These are phyloP conservation scores for Lentinus brumalis DNA, from an alignment of 768 basidiomycete genomes.

Conservation along the genomic window DNA sequence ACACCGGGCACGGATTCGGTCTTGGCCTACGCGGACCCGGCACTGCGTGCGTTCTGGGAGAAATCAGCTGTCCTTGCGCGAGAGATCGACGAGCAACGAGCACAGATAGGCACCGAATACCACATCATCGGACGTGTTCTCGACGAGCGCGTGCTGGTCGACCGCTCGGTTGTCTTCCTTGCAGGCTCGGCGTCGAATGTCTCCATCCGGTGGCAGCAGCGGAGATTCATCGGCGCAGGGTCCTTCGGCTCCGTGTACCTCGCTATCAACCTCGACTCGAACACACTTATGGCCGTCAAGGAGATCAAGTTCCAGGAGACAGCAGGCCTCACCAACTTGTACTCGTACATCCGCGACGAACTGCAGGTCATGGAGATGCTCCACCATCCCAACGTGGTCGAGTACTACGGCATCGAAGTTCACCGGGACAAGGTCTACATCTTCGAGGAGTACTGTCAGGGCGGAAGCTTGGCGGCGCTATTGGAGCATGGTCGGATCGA, in stretches of 20 bases:
- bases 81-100: constrained; percentile 66
- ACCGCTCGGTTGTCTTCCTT: constrained; percentile 90
- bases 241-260: constrained; percentile 99
- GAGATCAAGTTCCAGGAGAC: constrained; percentile 97
- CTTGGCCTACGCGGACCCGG: constrained; percentile 57
- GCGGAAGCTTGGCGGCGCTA: constrained; percentile 86
- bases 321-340: constrained; percentile 82
- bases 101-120: constrained; percentile 63
- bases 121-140: constrained; percentile 87
- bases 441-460: constrained; percentile 98
- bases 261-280: constrained; percentile 94
- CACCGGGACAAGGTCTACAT: constrained; percentile 99
- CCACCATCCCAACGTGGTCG: constrained; percentile 95
- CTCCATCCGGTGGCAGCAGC: constrained; percentile 97
- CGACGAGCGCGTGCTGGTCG: constrained; percentile 91
- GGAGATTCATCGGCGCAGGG: constrained; percentile 96
- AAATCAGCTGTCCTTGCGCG: constrained; percentile 59
- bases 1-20: constrained; percentile 36
- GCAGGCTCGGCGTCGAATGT: constrained; percentile 96
- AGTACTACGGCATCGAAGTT: constrained; percentile 98
- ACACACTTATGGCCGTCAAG: constrained; percentile 98
- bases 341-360: constrained; percentile 94
- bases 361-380: constrained; percentile 98
- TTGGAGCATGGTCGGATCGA: constrained; percentile 94
- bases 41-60: constrained; percentile 79